Percentiles rank a stretch among this genome's conserved stretches.
Evolutionary conservation across 257 asterid genomes (phyloP).

Genomic region (Eucommia ulmoides): DNA sequence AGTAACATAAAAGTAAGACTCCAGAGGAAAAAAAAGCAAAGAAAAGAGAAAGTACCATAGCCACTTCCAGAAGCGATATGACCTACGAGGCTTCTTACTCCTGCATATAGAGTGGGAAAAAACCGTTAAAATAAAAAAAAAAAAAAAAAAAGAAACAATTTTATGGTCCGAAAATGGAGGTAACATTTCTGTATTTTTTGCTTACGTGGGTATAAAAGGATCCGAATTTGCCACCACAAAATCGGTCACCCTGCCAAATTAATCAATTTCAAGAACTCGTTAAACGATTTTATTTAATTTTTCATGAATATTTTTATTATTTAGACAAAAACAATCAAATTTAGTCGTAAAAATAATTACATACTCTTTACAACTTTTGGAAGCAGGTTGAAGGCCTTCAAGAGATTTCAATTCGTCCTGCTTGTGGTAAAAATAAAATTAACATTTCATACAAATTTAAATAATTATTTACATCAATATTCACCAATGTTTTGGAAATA

Average conservation of each 20-base stretch:
- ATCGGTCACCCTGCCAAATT: conserved; percentile 48
- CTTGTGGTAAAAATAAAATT: too few relatives aligned
- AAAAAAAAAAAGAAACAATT: conserved; percentile 1
- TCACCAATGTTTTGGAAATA: too few relatives aligned
- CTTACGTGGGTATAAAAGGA: conserved; percentile 70
- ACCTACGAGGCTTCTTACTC: conserved; percentile 30
- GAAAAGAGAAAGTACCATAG: conserved; percentile 41
- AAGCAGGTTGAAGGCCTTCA: conserved; percentile 56
- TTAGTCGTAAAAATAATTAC: conserved; percentile 18
- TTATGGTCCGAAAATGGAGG: too few relatives aligned
- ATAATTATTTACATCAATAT: too few relatives aligned
- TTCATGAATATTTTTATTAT: too few relatives aligned
- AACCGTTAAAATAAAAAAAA: conserved; percentile 3
- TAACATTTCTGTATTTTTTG: too few relatives aligned
- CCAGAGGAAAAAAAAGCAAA: too few relatives aligned
- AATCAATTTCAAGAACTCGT: too few relatives aligned
- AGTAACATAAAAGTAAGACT: too few relatives aligned
- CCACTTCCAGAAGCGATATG: conserved; percentile 62
- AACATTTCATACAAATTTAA: too few relatives aligned
- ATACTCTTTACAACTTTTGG: conserved; percentile 72
- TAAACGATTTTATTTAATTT: too few relatives aligned
- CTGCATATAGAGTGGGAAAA: conserved; percentile 16
- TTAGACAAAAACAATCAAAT: too few relatives aligned
- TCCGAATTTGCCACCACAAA: conserved; percentile 45
- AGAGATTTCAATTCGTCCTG: conserved; percentile 79